These are phyloP conservation scores for Ascochyta rabiei DNA, from an alignment of 2,329 filamentous ascomycete species.

Conservation along the genomic window DNA sequence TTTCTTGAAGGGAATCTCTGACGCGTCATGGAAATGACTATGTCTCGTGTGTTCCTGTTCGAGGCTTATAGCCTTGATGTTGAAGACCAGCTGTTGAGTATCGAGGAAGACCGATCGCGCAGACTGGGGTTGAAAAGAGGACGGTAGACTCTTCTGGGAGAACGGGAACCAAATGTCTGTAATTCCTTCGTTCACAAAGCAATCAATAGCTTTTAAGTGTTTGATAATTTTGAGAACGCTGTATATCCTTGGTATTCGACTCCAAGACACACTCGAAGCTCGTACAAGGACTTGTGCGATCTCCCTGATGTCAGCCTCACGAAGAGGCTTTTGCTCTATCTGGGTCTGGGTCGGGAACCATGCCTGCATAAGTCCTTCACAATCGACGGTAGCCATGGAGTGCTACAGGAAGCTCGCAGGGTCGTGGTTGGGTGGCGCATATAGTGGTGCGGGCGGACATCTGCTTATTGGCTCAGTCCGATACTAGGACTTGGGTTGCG, in stretches of 20 bases:
- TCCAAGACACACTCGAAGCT: conserved; percentile 8
- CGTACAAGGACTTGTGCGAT: conserved; percentile 20
- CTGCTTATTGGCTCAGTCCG: background rate
- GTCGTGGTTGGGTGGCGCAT: background rate
- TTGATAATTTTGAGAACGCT: conserved; percentile 20
- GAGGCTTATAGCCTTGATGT: conserved; percentile 7
- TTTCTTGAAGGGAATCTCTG: conserved; percentile 19
- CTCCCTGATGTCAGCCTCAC: conserved; percentile 12
- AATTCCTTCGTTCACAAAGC: conserved; percentile 16
- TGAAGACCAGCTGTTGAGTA: conserved; percentile 19
- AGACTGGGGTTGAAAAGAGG: conserved; percentile 1
- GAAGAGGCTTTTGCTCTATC: background rate
- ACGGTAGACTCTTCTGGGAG: conserved; percentile 11
- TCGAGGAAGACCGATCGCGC: conserved; percentile 16
- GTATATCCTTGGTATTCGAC: conserved; percentile 22
- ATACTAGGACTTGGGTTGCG: too few species aligned
- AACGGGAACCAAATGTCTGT: conserved; percentile 22
- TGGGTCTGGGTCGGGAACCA: conserved; percentile 1
- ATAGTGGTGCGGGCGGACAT: background rate
- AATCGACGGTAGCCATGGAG: background rate
- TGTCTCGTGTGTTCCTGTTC: conserved; percentile 14
- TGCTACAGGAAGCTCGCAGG: background rate
- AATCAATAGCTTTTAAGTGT: conserved; percentile 14
- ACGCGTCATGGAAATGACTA: conserved; percentile 13
- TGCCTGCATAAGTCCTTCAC: conserved; percentile 6